phyloP scores from a whole-genome alignment of 1,139 yeast genomes.

The Taiozyma sp. region DNA sequence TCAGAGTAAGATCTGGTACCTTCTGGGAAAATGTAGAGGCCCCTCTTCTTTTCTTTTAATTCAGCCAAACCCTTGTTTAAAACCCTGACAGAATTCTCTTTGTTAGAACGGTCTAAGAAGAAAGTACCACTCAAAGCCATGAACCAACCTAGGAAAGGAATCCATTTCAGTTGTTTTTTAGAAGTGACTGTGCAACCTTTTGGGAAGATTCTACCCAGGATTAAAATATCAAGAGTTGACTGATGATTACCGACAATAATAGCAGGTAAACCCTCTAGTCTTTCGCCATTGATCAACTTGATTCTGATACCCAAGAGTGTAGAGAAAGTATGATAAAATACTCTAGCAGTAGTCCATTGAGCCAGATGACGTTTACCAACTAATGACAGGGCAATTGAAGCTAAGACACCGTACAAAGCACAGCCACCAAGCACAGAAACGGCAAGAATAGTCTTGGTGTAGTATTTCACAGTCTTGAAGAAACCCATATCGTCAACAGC shows the following conservation, averaged over 20 bases:
- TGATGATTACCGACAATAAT: conserved; percentile 89
- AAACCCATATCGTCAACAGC: conserved; percentile 12
- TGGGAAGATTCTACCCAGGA: conserved; percentile 81
- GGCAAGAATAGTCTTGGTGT: conserved; percentile 48
- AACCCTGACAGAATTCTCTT: conserved; percentile 68
- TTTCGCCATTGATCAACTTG: conserved; percentile 56
- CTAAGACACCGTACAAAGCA: conserved; percentile 71
- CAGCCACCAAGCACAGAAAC: conserved; percentile 49
- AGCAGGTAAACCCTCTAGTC: conserved; percentile 60
- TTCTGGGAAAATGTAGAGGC: conserved; percentile 85
- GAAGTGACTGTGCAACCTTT: conserved; percentile 91
- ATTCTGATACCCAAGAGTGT: conserved; percentile 63
- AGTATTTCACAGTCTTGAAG: conserved; percentile 39
- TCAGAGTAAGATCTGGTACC: conserved; percentile 86
- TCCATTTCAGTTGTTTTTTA: conserved; percentile 71
- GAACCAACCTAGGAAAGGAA: conserved; percentile 97
- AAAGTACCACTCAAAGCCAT: conserved; percentile 88
- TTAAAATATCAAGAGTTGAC: conserved; percentile 73
- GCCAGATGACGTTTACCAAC: conserved; percentile 74
- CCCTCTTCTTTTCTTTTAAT: conserved; percentile 57
- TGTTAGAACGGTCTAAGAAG: conserved; percentile 80
- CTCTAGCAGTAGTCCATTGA: conserved; percentile 88
- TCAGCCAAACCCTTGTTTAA: conserved; percentile 61
- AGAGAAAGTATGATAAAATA: conserved; percentile 60
- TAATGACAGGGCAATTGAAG: conserved; percentile 61